A percentile compares a stretch with the other conserved stretches of the same genome.
Evolutionary conservation across 202 grass and related monocot species (phyloP).

Genomic region (Elaeis oleifera): DNA sequence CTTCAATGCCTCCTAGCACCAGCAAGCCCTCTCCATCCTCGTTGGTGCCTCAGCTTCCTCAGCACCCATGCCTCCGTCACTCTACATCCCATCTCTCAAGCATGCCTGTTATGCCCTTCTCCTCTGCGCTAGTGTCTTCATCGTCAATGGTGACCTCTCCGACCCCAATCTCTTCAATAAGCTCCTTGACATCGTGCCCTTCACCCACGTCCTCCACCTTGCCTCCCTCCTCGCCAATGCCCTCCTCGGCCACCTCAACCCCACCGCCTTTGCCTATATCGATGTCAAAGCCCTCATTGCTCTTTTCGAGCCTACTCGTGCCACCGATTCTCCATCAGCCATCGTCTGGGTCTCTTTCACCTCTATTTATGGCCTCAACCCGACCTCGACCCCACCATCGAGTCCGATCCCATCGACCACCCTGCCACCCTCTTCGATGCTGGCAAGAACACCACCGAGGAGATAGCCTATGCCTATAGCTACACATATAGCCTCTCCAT

Average conservation of each 20-base stretch:
- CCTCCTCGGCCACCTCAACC: conserved; percentile 48
- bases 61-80: no score
- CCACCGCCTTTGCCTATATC: conserved; percentile 39
- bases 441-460: conserved; percentile 91
- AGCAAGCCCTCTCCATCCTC: no score
- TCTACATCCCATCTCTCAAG: no score
- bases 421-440: conserved; percentile 89
- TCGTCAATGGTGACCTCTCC: no score
- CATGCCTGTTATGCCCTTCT: no score
- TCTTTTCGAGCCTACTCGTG: conserved; percentile 57
- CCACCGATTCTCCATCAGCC: conserved; percentile 64
- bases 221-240: conserved; percentile 74
- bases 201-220: conserved; percentile 94
- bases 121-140: no score
- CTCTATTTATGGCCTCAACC: conserved; percentile 83
- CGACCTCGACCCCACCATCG: conserved; percentile 51
- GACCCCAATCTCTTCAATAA: no score
- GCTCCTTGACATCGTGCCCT: conserved; percentile 55
- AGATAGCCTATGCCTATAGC: conserved; percentile 82
- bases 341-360: conserved; percentile 69
- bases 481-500: conserved; percentile 95
- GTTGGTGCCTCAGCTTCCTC: no score
- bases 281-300: conserved; percentile 69
- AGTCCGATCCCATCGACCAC: conserved; percentile 73
- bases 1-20: no score